A percentile compares a stretch with the other conserved stretches of the same genome.
phyloP scores from a whole-genome alignment of 2,329 filamentous ascomycete species.

The Apiospora aurea region DNA sequence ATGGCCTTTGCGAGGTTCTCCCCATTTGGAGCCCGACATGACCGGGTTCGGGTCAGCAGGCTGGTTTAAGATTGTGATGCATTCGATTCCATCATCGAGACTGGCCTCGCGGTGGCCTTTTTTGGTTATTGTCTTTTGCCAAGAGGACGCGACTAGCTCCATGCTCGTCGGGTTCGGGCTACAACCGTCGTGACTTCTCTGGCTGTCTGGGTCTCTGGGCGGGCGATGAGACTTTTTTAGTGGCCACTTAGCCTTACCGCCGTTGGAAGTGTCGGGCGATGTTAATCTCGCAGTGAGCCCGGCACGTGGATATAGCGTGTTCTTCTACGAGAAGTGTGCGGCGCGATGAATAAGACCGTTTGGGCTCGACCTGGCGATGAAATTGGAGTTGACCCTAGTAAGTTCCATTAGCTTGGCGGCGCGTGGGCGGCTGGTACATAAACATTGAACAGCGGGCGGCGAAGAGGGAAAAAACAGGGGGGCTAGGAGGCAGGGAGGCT shows the following conservation, averaged over 20 bases:
- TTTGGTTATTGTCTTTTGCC: neutral
- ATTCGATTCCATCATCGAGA: neutral
- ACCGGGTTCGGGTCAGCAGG: neutral
- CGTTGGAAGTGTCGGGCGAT: constrained; percentile 14
- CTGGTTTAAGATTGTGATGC: neutral
- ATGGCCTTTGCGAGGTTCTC: neutral
- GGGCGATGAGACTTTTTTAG: constrained; percentile 1
- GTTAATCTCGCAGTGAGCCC: constrained; percentile 4
- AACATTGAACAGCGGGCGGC: neutral
- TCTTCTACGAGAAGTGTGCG: neutral
- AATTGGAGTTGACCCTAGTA: constrained; percentile 19
- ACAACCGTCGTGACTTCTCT: too few relatives aligned
- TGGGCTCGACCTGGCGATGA: constrained; percentile 6
- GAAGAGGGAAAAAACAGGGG: too few relatives aligned
- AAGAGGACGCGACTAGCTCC: neutral
- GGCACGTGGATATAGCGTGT: neutral
- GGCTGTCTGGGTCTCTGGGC: neutral
- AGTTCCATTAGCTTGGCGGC: neutral
- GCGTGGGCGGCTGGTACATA: constrained; percentile 1
- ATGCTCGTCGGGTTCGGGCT: neutral
- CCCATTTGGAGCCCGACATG: neutral
- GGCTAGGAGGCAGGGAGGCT: neutral
- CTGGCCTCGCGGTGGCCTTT: neutral
- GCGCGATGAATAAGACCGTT: constrained; percentile 13
- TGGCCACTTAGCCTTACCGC: constrained; percentile 15